A percentile compares a stretch with the other conserved stretches of the same genome.
phyloP scores from a whole-genome alignment of 176 grass and related monocot genomes.

The Phoenix dactylifera region DNA sequence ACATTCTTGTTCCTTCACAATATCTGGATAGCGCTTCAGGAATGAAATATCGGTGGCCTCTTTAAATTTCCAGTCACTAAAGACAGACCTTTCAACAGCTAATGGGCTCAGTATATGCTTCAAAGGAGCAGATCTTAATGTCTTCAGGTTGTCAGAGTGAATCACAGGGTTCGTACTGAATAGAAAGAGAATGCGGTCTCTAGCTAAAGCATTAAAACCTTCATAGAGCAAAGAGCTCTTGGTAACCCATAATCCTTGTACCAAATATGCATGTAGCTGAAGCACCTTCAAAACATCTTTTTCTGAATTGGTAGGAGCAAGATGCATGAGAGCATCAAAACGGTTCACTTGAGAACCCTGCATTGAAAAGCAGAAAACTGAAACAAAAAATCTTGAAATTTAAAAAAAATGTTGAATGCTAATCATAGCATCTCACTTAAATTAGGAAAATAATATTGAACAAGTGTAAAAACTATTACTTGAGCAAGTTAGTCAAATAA shows the following conservation, averaged over 20 bases:
- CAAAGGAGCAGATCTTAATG: background rate
- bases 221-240: conserved; percentile 64
- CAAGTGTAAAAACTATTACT: no score
- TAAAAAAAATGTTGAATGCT: no score
- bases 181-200: conserved; percentile 38
- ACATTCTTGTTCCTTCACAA: conserved; percentile 48
- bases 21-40: conserved; percentile 35
- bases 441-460: no score
- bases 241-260: conserved; percentile 64
- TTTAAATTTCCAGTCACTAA: conserved; percentile 54
- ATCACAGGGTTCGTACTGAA: conserved; percentile 48
- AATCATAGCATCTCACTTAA: no score
- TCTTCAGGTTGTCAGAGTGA: conserved; percentile 5
- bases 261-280: conserved; percentile 44
- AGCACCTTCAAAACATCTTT: conserved; percentile 45
- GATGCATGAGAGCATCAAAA: conserved; percentile 60
- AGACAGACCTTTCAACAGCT: conserved; percentile 30
- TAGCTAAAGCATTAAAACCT: conserved; percentile 27
- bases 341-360: conserved; percentile 47
- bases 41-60: conserved; percentile 38
- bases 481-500: no score
- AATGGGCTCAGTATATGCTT: conserved; percentile 27
- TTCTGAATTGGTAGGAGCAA: conserved; percentile 42
- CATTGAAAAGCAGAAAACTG: conserved; percentile 3
- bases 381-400: no score